These are phyloP conservation scores for Cordyceps militaris DNA, from an alignment of 2,329 filamentous ascomycete genomes.

Conservation along the genomic window DNA sequence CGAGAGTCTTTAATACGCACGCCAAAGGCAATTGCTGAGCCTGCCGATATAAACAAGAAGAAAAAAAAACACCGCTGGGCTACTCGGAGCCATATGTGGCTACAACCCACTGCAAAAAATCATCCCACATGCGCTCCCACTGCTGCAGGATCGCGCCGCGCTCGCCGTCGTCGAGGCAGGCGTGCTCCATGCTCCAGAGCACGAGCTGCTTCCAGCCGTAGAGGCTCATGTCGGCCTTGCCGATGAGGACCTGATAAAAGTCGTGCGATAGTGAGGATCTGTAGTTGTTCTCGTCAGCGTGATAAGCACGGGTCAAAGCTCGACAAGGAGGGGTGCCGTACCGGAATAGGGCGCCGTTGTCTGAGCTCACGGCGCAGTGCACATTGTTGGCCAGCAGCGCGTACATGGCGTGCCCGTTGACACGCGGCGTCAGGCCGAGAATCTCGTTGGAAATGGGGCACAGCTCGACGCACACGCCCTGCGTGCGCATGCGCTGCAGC, in stretches of 20 bases:
- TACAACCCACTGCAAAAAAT: conserved; percentile 49
- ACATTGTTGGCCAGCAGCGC: conserved; percentile 63
- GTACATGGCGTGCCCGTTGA: conserved; percentile 61
- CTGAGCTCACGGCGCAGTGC: conserved; percentile 66
- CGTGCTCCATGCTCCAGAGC: conserved; percentile 56
- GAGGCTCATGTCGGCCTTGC: conserved; percentile 57
- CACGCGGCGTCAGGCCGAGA: conserved; percentile 58
- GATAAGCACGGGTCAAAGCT: too few species aligned
- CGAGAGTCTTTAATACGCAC: background rate
- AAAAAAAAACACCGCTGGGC: background rate
- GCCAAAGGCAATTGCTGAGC: background rate
- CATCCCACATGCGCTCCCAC: conserved; percentile 51
- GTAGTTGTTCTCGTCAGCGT: background rate
- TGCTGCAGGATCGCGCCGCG: conserved; percentile 28
- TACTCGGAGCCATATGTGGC: conserved; percentile 27
- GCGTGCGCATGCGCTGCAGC: conserved; percentile 57
- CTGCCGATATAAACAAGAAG: background rate
- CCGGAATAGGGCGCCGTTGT: conserved; percentile 69
- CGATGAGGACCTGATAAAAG: conserved; percentile 70
- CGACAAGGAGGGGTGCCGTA: conserved; percentile 22
- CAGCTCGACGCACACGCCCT: conserved; percentile 63
- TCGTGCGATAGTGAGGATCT: conserved; percentile 68
- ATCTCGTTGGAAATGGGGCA: conserved; percentile 75
- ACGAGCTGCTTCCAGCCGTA: conserved; percentile 65
- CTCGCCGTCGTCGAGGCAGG: conserved; percentile 43